phyloP scores from a whole-genome alignment of 2,329 filamentous ascomycete genomes.

The Botrytis tulipae region DNA sequence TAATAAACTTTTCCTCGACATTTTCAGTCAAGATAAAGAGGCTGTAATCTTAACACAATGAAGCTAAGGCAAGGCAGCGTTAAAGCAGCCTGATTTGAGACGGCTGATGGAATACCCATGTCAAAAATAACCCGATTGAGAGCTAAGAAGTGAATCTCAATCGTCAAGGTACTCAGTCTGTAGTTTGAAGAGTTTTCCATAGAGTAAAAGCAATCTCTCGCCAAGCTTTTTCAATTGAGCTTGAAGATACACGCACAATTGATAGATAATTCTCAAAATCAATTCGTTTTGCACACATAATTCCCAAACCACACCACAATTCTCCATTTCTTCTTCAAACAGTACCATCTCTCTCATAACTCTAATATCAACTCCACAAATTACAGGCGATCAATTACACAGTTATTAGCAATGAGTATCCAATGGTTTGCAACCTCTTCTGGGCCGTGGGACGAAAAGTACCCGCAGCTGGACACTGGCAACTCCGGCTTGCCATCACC shows the following conservation, averaged over 20 bases:
- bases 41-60: not conserved
- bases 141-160: not conserved
- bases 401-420: not conserved
- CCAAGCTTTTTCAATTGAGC: not conserved
- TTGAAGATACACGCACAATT: not conserved
- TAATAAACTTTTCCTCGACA: not conserved
- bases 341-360: too few species aligned
- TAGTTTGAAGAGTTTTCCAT: not conserved
- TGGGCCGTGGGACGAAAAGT: not conserved
- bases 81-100: not conserved
- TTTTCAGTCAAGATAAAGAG: not conserved
- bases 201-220: not conserved
- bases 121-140: not conserved
- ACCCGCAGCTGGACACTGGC: not conserved
- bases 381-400: not conserved
- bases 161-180: not conserved
- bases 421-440: too few species aligned
- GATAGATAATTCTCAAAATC: not conserved
- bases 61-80: not conserved
- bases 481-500: not conserved
- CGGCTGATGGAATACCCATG: not conserved
- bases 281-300: not conserved
- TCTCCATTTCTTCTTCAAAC: not conserved
- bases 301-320: not conserved
- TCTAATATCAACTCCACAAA: fast-evolving